These are phyloP conservation scores for Chenopodium album DNA, from an alignment of 148 eudicot species.

Conservation along the genomic window DNA sequence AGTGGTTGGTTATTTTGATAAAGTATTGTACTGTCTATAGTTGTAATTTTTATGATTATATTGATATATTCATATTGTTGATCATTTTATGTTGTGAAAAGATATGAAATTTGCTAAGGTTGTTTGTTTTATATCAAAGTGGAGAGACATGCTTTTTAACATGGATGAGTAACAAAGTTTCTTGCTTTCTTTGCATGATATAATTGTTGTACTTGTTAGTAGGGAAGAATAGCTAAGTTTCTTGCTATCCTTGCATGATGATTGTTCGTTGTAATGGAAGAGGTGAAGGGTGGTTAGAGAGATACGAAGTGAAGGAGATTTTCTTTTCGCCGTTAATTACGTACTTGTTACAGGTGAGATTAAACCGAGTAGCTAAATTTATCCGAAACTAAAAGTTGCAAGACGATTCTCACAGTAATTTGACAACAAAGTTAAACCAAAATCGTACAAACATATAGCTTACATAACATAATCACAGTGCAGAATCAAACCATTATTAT, in stretches of 20 bases:
- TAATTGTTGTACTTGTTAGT: background rate
- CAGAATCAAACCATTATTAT: too few species aligned
- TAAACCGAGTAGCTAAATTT: too few species aligned
- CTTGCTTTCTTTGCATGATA: background rate
- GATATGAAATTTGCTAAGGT: conserved; percentile 12
- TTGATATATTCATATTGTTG: background rate
- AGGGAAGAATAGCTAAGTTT: background rate
- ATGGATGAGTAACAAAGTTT: background rate
- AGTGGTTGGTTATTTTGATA: conserved; percentile 17
- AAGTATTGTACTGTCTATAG: conserved; percentile 10
- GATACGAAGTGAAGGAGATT: too few species aligned
- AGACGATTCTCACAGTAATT: too few species aligned
- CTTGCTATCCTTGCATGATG: background rate
- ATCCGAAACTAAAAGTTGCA: too few species aligned
- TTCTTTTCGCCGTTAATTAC: too few species aligned
- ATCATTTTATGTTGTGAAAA: conserved; percentile 12
- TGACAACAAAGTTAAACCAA: too few species aligned
- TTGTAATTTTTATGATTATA: conserved; percentile 19
- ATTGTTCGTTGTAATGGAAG: background rate
- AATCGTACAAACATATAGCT: too few species aligned
- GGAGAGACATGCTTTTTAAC: background rate
- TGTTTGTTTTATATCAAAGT: background rate
- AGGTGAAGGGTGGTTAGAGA: too few species aligned
- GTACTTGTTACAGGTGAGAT: too few species aligned
- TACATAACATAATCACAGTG: too few species aligned